phyloP scores from a whole-genome alignment of 2,329 filamentous ascomycete species.

The Geosmithia putterillii region DNA sequence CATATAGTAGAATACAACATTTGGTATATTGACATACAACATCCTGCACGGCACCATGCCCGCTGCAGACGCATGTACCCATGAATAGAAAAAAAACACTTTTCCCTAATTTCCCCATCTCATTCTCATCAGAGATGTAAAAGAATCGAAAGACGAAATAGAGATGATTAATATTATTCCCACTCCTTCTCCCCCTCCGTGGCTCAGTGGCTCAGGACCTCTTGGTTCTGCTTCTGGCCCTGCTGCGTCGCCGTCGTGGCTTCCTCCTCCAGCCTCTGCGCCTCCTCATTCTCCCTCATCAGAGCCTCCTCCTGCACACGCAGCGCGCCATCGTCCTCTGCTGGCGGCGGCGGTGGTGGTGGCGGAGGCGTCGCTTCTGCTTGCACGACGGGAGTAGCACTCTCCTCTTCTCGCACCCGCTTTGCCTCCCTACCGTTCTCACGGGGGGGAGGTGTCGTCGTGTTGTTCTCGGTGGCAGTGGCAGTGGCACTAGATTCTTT shows the following conservation, averaged over 20 bases:
- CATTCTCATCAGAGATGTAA: neutral
- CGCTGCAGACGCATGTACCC: too few species aligned
- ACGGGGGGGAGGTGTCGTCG: neutral
- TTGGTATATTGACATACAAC: too few species aligned
- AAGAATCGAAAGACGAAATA: neutral
- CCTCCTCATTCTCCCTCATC: conserved; percentile 41
- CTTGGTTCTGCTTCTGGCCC: conserved; percentile 3
- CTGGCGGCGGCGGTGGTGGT: conserved; percentile 33
- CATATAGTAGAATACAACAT: too few species aligned
- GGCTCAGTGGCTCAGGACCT: conserved; percentile 10
- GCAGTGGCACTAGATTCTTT: conserved; percentile 6
- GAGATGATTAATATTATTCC: neutral
- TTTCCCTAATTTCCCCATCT: too few species aligned
- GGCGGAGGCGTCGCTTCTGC: conserved; percentile 17
- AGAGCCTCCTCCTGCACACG: conserved; percentile 38
- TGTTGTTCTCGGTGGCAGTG: neutral
- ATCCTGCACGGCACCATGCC: too few species aligned
- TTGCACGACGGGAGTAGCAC: too few species aligned
- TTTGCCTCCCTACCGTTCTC: conserved; percentile 29
- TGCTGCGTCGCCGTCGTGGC: conserved; percentile 14
- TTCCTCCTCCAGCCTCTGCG: conserved; percentile 37
- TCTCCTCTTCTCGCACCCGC: conserved; percentile 13
- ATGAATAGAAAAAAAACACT: too few species aligned
- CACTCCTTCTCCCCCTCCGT: too few species aligned
- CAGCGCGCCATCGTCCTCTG: conserved; percentile 18